These are phyloP conservation scores for Coelastrella sp. DNA, from an alignment of 139 green algal species.

Conservation along the genomic window DNA sequence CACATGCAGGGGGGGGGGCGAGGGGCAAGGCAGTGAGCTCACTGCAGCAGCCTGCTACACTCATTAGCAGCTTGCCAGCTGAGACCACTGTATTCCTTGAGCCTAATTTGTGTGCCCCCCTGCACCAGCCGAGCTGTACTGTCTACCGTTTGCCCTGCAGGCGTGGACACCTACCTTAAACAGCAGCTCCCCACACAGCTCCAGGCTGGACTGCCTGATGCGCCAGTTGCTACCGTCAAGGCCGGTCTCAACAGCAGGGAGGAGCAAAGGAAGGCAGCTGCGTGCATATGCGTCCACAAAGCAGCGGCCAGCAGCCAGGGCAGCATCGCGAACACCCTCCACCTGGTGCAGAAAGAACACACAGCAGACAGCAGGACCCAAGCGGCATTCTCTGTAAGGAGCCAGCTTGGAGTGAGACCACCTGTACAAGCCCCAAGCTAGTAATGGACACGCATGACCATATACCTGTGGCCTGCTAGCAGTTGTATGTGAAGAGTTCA, in stretches of 20 bases:
- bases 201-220: constrained; percentile 93
- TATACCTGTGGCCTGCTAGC: no score
- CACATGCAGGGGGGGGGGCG: no score
- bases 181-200: constrained; percentile 96
- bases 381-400: neutral
- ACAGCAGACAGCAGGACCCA: neutral
- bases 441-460: no score
- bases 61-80: no score
- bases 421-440: no score
- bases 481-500: neutral
- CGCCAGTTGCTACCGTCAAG: constrained; percentile 92
- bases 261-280: constrained; percentile 83
- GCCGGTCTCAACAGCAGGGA: constrained; percentile 94
- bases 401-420: no score
- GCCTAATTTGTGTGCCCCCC: neutral
- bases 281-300: constrained; percentile 71
- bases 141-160: neutral
- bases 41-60: no score
- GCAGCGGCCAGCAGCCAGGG: constrained; percentile 79
- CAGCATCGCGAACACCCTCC: constrained; percentile 93
- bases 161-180: constrained; percentile 83
- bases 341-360: constrained; percentile 28
- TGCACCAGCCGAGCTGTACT: neutral
- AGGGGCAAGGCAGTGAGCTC: no score
- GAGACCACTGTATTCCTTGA: no score